These are phyloP conservation scores for Blastosporella zonata DNA, from an alignment of 1,284 basidiomycete species.

Conservation along the genomic window DNA sequence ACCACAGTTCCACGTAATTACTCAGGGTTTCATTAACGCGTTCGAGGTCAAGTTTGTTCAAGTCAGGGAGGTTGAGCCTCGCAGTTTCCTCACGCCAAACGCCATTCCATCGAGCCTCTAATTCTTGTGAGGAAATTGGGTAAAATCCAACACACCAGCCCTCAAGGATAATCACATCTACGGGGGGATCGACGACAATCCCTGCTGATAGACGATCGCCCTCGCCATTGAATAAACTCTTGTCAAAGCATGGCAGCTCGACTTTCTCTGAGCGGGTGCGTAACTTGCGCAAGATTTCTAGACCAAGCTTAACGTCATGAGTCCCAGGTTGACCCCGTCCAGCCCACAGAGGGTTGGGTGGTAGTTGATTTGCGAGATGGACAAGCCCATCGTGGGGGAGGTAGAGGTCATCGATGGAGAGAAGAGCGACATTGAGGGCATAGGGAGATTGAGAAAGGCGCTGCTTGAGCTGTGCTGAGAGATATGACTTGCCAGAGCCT, in stretches of 20 bases:
- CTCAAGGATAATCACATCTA: slow-evolving; percentile 89
- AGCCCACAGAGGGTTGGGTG: slow-evolving; percentile 62
- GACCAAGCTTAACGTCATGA: slow-evolving; percentile 73
- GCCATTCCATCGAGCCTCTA: slow-evolving; percentile 42
- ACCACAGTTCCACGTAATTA: slow-evolving; percentile 65
- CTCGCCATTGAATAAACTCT: slow-evolving; percentile 73
- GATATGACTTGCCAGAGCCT: slow-evolving; percentile 79
- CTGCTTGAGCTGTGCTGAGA: slow-evolving; percentile 54
- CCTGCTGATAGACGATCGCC: slow-evolving; percentile 73
- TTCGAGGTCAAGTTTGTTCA: slow-evolving; percentile 46
- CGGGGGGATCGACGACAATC: slow-evolving; percentile 40
- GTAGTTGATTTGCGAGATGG: slow-evolving; percentile 50
- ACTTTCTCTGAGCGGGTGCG: slow-evolving; percentile 45
- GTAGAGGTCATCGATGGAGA: slow-evolving; percentile 89
- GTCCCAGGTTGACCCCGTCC: slow-evolving; percentile 88
- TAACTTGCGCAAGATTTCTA: slow-evolving; percentile 48
- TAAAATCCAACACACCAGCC: slow-evolving; percentile 82
- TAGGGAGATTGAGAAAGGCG: slow-evolving; percentile 48
- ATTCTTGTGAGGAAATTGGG: slow-evolving; percentile 46
- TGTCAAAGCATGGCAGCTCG: slow-evolving; percentile 82
- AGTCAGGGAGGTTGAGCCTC: slow-evolving; percentile 39
- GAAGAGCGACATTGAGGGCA: slow-evolving; percentile 56
- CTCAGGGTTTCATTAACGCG: slow-evolving; percentile 61
- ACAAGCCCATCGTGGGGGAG: slow-evolving; percentile 62
- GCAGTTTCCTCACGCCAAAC: slow-evolving; percentile 38